A percentile compares a stretch with the other conserved stretches of the same genome.
Conservation (phyloP, 108 stramenopile species). For the Mediolabrus comicus region DNA sequence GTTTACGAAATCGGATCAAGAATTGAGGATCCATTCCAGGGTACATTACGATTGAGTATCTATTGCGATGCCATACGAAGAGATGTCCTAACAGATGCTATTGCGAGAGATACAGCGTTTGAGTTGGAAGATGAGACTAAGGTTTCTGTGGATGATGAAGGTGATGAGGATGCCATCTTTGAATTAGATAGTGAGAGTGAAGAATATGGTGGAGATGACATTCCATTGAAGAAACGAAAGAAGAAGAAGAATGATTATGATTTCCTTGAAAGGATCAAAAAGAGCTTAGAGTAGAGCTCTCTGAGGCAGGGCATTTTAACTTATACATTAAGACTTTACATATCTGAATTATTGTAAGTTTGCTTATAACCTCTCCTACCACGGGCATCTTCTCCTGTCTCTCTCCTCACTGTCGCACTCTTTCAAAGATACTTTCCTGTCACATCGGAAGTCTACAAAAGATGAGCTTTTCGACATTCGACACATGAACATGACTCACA, state of each 20-base stretch:
- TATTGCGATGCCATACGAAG: conserved; percentile 81
- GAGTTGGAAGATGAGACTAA: conserved; percentile 34
- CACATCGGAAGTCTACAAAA: too few species aligned
- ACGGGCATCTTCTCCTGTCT: too few species aligned
- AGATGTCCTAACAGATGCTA: conserved; percentile 82
- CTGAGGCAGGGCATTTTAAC: too few species aligned
- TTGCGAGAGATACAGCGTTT: conserved; percentile 75
- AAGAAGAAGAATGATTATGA: conserved; percentile 5
- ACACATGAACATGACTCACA: too few species aligned
- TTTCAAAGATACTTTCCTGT: too few species aligned
- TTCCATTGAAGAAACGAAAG: conserved; percentile 7
- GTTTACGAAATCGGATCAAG: conserved; percentile 92
- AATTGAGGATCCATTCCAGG: conserved; percentile 96
- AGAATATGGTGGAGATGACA: conserved; percentile 39
- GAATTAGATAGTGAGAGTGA: conserved; percentile 49
- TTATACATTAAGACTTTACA: too few species aligned
- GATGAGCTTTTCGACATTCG: too few species aligned
- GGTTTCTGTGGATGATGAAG: conserved; percentile 11
- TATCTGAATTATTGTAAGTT: too few species aligned
- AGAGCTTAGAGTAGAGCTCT: too few species aligned
- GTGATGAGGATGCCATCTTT: conserved; percentile 30
- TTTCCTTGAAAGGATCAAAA: too few species aligned
- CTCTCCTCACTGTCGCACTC: too few species aligned
- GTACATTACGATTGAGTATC: conserved; percentile 77
- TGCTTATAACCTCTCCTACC: too few species aligned